Evolutionary conservation across 1,284 basidiomycete genomes (phyloP), one percentile per base, ranked within the genome.

Genomic region (Tetrapyrgos nigripes): DNA sequence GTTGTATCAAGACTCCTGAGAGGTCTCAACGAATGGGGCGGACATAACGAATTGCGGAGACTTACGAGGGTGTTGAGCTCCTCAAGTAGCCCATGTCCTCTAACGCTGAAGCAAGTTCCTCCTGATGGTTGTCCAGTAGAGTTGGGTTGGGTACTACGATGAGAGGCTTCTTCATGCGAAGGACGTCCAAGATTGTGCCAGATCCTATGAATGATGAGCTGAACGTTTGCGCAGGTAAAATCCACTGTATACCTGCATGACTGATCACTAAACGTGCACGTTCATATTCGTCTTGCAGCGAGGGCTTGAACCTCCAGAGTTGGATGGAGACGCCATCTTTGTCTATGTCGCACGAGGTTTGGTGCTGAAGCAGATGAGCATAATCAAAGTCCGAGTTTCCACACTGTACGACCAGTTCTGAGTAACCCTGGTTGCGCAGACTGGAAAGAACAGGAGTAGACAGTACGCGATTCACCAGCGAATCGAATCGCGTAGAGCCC

Each of bases 121-220:
- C 81, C 78, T 99, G 97, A 69, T 99, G 97, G 73, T 98, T 93
- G 74, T 98, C 92, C 76, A 97, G 86, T 48, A 99, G 78, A 1
- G 91, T 88, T 29, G 88, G 80, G 70, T 99, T 99, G 11, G 96
- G 95, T 1, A 98, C 89, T 13, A 94, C 92, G 62, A 99, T 88
- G 63, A 98, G 78, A 6, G 86, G 84, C 66, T 91, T 93, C 29
- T 80, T 76, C 52, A 85, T 79, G 26, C 96, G 83, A 45, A 98
- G 79, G 11, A 91, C 93, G 50, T 96, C 93, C 37, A 98, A 81
- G 66, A 98, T 96, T 1, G 96, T 97, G 8, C 96, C 97, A 11
- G 97, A 93, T 52, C 96, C 96, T 97, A 69, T 19, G 53, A 47
- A 57, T 62, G n/a, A 49, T 54, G 23, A 44, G 28, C 24, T 23